phyloP scores from a whole-genome alignment of 2,329 filamentous ascomycete genomes.

The Neonectria magnoliae region DNA sequence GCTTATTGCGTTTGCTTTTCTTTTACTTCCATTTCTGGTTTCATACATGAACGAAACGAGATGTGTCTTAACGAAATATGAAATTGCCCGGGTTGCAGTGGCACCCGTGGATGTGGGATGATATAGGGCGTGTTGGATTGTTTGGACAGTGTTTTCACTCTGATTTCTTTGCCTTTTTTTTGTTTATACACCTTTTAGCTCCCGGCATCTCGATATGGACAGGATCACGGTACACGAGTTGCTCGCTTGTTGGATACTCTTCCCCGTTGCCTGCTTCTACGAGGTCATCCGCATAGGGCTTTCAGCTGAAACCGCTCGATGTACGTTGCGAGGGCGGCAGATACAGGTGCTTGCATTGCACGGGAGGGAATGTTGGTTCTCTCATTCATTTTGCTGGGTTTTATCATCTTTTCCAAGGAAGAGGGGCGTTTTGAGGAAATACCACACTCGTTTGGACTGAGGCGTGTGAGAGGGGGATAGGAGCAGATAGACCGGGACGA shows the following conservation, averaged over 20 bases:
- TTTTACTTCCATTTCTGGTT: slow-evolving; percentile 38
- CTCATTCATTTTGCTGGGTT: slow-evolving; percentile 22
- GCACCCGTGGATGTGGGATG: slow-evolving; percentile 41
- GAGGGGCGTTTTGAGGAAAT: slow-evolving; percentile 37
- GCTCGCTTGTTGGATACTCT: slow-evolving; percentile 31
- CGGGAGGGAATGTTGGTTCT: slow-evolving; percentile 29
- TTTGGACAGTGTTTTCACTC: slow-evolving; percentile 27
- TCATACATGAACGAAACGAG: slow-evolving; percentile 44
- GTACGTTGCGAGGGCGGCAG: slow-evolving; percentile 36
- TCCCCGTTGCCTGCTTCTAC: slow-evolving; percentile 23
- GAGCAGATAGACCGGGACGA: slow-evolving; percentile 37
- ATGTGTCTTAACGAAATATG: slow-evolving; percentile 49
- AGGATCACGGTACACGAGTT: slow-evolving; percentile 34
- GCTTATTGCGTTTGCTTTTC: slow-evolving; percentile 30
- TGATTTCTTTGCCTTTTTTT: slow-evolving; percentile 19
- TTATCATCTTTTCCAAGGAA: slow-evolving; percentile 26
- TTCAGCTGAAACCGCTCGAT: slow-evolving; percentile 31
- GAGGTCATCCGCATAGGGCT: slow-evolving; percentile 22
- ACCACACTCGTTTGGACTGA: slow-evolving; percentile 41
- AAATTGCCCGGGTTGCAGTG: slow-evolving; percentile 39
- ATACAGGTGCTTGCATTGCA: slow-evolving; percentile 29
- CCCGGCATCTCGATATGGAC: slow-evolving; percentile 31
- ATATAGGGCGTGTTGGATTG: slow-evolving; percentile 37
- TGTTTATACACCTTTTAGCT: slow-evolving; percentile 28
- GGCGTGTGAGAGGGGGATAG: slow-evolving; percentile 14